Evolutionary conservation across 768 basidiomycete genomes (phyloP).

Genomic region (Trametes maxima): DNA sequence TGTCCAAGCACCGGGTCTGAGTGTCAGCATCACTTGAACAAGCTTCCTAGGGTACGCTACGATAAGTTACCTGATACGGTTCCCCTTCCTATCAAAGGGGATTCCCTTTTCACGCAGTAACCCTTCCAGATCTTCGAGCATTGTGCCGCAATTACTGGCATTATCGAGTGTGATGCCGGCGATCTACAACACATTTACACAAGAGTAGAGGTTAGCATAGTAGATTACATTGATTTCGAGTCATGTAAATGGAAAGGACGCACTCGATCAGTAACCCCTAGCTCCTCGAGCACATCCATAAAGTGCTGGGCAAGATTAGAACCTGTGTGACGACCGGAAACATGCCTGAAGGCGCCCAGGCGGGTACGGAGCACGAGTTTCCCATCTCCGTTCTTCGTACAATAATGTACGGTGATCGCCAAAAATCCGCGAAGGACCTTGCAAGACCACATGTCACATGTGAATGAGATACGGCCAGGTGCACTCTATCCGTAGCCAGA

Average conservation of each 20-base stretch:
- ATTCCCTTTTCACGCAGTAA: conserved; percentile 23
- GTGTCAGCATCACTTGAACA: not conserved
- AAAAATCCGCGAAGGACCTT: not conserved
- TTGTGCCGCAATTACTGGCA: conserved; percentile 39
- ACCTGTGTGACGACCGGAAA: conserved; percentile 34
- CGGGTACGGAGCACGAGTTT: not conserved
- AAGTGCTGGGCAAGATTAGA: not conserved
- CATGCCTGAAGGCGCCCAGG: conserved; percentile 34
- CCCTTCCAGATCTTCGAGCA: conserved; percentile 31
- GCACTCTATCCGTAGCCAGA: not conserved
- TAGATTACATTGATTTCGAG: not conserved
- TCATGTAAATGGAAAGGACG: not conserved
- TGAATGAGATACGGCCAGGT: not conserved
- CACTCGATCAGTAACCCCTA: not conserved
- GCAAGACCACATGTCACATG: not conserved
- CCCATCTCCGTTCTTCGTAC: not conserved
- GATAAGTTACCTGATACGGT: not conserved
- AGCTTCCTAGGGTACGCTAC: not conserved
- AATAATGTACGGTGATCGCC: not conserved
- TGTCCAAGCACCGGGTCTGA: not conserved
- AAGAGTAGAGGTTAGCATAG: not conserved
- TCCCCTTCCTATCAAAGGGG: not conserved
- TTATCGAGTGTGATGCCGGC: conserved; percentile 41
- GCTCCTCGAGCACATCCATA: not conserved
- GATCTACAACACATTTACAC: not conserved